Base-by-base conservation (phyloP, 495 filamentous ascomycete genomes). In the Pseudevernia furfuracea region DNA sequence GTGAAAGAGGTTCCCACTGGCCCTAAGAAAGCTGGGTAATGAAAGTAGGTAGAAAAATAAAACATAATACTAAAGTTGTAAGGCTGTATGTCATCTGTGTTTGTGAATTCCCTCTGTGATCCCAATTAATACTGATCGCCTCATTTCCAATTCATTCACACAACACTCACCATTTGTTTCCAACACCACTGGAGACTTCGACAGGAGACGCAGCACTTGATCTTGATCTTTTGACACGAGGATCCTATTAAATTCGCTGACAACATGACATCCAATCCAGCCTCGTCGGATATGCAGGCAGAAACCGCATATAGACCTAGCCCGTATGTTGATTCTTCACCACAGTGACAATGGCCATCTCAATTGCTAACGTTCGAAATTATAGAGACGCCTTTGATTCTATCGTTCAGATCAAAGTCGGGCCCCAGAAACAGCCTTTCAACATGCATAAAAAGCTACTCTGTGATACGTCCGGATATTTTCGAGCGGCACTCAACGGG, bases 1-100 rank as follows among this genome's bases (percentile, higher is more conserved):
- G 76, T 84, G 63, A 69, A 68, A 65, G 62, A 65, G 48, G 46
- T 64, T 19, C 64, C 69, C 14, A 68, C 60, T 9, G 59, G 23
- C 55, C 58, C 58, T 34, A 61, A 38, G 41, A 28, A 61, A 66
- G 37, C 52, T 63, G 49, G 61, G 52, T 63, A 63, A 38, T 39
- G 28, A 43, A 23, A 30, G 32, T 57, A 63, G 38, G 37, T 57
- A 63, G 10, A 23, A 57, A 57, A 53, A 32, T 32, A 7, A 53
- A 30, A 14, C 3, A 1, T 8, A n/a, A n/a, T n/a, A n/a, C n/a
- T n/a, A n/a, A n/a, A n/a, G n/a, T n/a, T n/a, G 21, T 8, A 23
- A 48, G 21, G 41, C 41, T 3, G 17, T 44, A 44, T 21, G 21
- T 44, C 41, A 21, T 3, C 41, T 3, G 41, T 15, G n/a, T 21